Evolutionary conservation across 139 green algal genomes (phyloP).

Genomic region (Chlorella ohadii): DNA sequence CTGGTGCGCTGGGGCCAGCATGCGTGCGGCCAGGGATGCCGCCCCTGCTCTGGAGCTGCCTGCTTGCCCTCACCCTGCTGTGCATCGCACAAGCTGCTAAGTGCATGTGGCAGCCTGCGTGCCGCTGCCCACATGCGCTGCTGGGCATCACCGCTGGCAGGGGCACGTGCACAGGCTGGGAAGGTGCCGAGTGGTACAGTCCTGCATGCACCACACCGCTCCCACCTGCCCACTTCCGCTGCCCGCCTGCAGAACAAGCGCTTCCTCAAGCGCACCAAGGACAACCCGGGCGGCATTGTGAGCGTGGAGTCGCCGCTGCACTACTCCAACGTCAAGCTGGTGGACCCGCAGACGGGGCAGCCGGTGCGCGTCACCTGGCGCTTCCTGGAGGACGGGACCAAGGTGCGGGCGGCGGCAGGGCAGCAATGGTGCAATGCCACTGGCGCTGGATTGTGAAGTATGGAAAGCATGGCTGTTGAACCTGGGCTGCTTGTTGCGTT

Average conservation of each 20-base stretch:
- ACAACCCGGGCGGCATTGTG: constrained; percentile 71
- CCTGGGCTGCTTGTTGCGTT: no score
- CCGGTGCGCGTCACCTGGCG: constrained; percentile 63
- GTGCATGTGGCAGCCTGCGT: neutral
- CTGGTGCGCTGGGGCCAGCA: constrained; percentile 60
- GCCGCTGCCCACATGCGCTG: neutral
- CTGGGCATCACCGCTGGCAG: neutral
- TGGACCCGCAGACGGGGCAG: constrained; percentile 75
- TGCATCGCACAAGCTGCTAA: no score
- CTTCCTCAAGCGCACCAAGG: constrained; percentile 60
- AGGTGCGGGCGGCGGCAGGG: constrained; percentile 61
- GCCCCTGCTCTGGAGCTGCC: no score
- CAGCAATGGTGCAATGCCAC: no score
- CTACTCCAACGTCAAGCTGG: constrained; percentile 82
- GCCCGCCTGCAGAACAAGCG: constrained; percentile 65
- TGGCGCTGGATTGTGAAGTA: no score
- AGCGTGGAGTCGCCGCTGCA: constrained; percentile 74
- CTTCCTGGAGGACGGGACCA: constrained; percentile 69
- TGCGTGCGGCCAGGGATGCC: no score
- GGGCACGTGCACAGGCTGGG: neutral
- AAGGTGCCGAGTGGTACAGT: no score
- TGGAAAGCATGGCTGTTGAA: no score
- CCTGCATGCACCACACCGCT: no score
- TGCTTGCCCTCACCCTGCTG: no score
- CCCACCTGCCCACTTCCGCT: neutral